Evolutionary conservation across 345 rosid species (phyloP).

Genomic region (Pseudoturritis turrita): DNA sequence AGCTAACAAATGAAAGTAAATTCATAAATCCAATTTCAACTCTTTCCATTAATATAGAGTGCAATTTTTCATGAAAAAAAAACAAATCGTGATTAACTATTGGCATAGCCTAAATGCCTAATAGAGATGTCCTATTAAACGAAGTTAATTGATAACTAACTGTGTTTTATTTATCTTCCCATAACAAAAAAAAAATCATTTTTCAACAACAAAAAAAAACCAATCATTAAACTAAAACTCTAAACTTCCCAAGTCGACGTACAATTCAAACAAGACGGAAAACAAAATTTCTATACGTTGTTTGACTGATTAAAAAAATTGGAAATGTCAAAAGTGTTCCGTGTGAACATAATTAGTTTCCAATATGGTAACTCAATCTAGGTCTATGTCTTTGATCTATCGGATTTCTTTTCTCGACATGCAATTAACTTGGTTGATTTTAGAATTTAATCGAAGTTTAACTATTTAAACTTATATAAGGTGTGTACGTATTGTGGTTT

Average conservation of each 20-base stretch:
- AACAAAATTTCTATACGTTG: background rate
- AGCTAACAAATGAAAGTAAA: too few relatives aligned
- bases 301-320: background rate
- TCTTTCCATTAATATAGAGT: too few relatives aligned
- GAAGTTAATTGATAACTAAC: background rate
- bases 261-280: constrained; percentile 25
- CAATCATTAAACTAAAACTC: background rate
- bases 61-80: too few relatives aligned
- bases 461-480: too few relatives aligned
- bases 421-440: too few relatives aligned
- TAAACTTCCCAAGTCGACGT: background rate
- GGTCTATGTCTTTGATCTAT: too few relatives aligned
- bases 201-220: too few relatives aligned
- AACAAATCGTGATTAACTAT: background rate
- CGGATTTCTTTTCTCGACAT: too few relatives aligned
- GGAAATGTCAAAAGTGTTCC: background rate
- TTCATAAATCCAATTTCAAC: too few relatives aligned
- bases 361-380: background rate
- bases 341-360: background rate
- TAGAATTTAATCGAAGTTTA: too few relatives aligned
- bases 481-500: too few relatives aligned
- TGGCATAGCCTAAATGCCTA: background rate
- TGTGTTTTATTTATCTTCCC: background rate
- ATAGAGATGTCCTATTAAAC: background rate
- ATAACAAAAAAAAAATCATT: too few relatives aligned